phyloP scores from a whole-genome alignment of 306 rosid genomes.

The Amphicarpaea edgeworthii region DNA sequence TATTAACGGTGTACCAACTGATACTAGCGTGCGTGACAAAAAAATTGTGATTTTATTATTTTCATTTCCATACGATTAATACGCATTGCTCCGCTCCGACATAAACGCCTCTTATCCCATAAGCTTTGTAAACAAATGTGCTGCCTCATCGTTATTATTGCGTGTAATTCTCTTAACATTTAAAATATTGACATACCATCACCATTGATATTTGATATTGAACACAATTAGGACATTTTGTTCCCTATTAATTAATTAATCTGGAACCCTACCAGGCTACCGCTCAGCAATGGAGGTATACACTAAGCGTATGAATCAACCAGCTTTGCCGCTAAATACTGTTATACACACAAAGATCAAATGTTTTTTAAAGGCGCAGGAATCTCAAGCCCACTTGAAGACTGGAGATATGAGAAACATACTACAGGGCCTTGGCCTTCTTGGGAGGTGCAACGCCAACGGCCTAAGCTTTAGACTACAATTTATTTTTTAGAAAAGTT shows the following conservation, averaged over 20 bases:
- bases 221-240: neutral
- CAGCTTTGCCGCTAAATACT: no score
- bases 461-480: no score
- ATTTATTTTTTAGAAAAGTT: no score
- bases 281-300: neutral
- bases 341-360: no score
- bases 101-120: neutral
- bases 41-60: neutral
- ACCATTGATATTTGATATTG: neutral
- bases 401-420: no score
- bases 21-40: neutral
- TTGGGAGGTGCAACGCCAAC: no score
- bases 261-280: neutral
- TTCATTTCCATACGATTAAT: neutral
- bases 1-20: neutral
- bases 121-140: neutral
- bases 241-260: constrained; percentile 19
- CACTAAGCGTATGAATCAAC: no score
- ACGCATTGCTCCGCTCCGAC: neutral
- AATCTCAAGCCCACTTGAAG: no score
- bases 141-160: neutral
- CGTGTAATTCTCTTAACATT: neutral
- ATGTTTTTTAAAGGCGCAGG: no score
- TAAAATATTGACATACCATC: neutral
- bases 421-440: no score